Conservation (phyloP, 2,329 filamentous ascomycete genomes). For the Paracoccidioides lutzii region DNA sequence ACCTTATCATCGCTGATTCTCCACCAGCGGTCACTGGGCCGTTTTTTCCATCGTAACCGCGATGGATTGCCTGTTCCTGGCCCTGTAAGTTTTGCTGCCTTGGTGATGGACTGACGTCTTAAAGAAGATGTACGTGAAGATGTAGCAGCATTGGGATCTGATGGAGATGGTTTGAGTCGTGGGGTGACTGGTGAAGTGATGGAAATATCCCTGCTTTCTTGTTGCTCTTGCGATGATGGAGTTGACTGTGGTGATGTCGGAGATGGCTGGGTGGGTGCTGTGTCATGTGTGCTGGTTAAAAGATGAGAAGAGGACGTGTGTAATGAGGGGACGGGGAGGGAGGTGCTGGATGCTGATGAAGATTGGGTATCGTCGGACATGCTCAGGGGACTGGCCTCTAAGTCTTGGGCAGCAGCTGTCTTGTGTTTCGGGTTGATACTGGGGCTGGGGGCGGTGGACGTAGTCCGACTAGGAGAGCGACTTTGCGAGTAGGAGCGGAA, state of each 20-base stretch:
- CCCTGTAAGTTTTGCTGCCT: slow-evolving; percentile 12
- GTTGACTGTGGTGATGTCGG: background rate
- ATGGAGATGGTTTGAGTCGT: background rate
- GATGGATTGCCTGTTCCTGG: slow-evolving; percentile 3
- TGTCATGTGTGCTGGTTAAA: slow-evolving; percentile 1
- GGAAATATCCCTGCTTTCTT: background rate
- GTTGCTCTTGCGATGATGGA: background rate
- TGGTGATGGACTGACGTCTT: slow-evolving; percentile 15
- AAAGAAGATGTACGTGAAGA: background rate
- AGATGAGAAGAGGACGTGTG: slow-evolving; percentile 10
- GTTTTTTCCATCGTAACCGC: slow-evolving; percentile 38
- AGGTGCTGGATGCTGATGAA: slow-evolving; percentile 21
- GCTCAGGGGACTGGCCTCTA: slow-evolving; percentile 18
- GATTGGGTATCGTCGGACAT: slow-evolving; percentile 22
- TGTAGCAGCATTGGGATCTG: background rate
- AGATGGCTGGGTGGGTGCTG: background rate
- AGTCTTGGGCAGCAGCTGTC: slow-evolving; percentile 12
- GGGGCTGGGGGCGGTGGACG: slow-evolving; percentile 38
- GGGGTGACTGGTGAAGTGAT: background rate
- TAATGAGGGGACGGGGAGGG: slow-evolving; percentile 11
- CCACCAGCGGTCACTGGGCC: slow-evolving; percentile 75
- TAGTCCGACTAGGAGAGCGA: slow-evolving; percentile 40
- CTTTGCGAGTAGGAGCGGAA: slow-evolving; percentile 65
- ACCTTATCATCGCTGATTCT: slow-evolving; percentile 95
- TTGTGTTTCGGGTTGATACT: slow-evolving; percentile 29